Conservation (phyloP, 768 basidiomycete species). For the Tremella yokohamensis region DNA sequence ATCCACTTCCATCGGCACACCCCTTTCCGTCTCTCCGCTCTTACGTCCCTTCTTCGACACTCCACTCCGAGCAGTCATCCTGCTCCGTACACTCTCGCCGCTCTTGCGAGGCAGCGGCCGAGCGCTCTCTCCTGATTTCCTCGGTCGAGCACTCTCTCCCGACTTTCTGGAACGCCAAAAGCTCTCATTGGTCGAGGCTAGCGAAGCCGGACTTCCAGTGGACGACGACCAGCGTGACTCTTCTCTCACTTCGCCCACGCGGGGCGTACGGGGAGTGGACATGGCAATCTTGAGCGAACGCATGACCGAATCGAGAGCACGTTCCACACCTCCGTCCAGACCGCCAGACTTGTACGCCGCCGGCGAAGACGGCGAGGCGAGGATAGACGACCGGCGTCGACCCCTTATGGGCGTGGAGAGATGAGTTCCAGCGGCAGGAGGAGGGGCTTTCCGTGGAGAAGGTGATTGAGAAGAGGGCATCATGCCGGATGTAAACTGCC, state of each 20-base stretch:
- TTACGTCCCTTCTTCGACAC: background rate
- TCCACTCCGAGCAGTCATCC: background rate
- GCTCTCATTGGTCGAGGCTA: slow-evolving; percentile 3
- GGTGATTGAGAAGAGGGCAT: slow-evolving; percentile 5
- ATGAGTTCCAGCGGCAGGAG: background rate
- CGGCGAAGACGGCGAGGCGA: slow-evolving; percentile 26
- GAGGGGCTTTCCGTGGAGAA: background rate
- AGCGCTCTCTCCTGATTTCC: slow-evolving; percentile 1
- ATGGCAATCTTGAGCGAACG: slow-evolving; percentile 22
- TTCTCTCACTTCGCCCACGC: slow-evolving; percentile 6
- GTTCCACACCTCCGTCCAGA: slow-evolving; percentile 24
- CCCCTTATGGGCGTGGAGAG: slow-evolving; percentile 7
- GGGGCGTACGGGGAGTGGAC: slow-evolving; percentile 14
- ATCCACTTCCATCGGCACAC: slow-evolving; percentile 1
- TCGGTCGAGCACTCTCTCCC: slow-evolving; percentile 20
- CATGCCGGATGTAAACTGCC: slow-evolving; percentile 19
- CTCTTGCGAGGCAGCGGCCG: slow-evolving; percentile 13
- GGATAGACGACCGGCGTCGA: slow-evolving; percentile 18
- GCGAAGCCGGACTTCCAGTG: slow-evolving; percentile 10
- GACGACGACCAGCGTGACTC: slow-evolving; percentile 40
- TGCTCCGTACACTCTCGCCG: slow-evolving; percentile 6
- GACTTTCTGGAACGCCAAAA: slow-evolving; percentile 26
- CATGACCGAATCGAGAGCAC: slow-evolving; percentile 37
- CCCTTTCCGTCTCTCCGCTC: slow-evolving; percentile 1
- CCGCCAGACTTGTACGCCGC: slow-evolving; percentile 17